These are phyloP conservation scores for Quercus rubra DNA, from an alignment of 306 rosid species.

Conservation along the genomic window DNA sequence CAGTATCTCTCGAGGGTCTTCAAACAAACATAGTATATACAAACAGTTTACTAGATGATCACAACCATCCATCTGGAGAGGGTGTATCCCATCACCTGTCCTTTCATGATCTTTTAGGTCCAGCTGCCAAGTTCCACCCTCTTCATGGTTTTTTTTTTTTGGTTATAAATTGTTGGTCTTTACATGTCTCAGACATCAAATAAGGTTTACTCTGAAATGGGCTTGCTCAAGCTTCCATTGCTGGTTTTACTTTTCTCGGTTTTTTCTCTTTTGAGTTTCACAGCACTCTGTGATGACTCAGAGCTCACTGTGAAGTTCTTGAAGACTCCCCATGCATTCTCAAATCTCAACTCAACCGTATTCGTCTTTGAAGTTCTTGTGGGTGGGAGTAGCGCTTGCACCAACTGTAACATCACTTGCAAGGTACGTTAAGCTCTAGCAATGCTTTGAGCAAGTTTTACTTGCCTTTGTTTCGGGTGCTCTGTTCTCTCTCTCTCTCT, in stretches of 20 bases:
- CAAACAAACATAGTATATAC: too few relatives aligned
- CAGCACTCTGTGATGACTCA: conserved; percentile 39
- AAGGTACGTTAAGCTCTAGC: conserved; percentile 43
- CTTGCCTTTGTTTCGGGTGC: neutral
- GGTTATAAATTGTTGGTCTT: conserved; percentile 13
- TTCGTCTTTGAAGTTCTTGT: conserved; percentile 59
- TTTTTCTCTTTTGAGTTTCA: conserved; percentile 35
- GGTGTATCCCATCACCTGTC: too few relatives aligned
- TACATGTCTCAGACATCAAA: neutral
- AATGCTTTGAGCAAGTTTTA: neutral
- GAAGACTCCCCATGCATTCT: conserved; percentile 69
- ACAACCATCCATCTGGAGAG: too few relatives aligned
- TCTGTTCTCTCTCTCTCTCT: neutral
- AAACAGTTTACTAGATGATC: too few relatives aligned
- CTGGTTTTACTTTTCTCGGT: conserved; percentile 34
- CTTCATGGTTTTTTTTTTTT: neutral
- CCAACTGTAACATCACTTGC: conserved; percentile 67
- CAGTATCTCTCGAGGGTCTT: too few relatives aligned
- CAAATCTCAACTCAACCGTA: conserved; percentile 61
- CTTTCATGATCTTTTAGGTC: too few relatives aligned
- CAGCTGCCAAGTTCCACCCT: too few relatives aligned
- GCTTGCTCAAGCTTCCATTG: conserved; percentile 29
- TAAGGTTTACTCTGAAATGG: conserved; percentile 41
- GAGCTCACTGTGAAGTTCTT: conserved; percentile 59
- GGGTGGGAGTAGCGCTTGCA: conserved; percentile 33